Percentiles rank a stretch among this genome's conserved stretches.
phyloP scores from a whole-genome alignment of 805 yeast species.

The Starmerella sp. region DNA sequence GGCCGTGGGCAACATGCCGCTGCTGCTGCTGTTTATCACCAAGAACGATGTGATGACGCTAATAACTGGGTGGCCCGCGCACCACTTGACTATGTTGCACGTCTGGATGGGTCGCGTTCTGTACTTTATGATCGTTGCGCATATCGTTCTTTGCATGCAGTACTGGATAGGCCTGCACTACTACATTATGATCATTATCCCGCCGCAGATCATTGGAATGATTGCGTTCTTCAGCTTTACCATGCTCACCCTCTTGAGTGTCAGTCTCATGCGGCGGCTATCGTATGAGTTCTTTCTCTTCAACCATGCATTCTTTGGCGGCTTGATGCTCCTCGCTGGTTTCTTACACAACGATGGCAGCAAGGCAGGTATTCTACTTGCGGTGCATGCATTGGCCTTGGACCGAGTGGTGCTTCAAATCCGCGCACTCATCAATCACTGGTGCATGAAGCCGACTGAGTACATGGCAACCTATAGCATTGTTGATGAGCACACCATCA shows the following conservation, averaged over 20 bases:
- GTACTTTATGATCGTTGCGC: neutral
- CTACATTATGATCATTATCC: neutral
- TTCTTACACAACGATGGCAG: neutral
- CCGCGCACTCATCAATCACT: neutral
- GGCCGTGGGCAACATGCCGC: neutral
- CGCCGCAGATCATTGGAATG: conserved; percentile 1
- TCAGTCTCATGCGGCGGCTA: neutral
- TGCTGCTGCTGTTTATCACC: neutral
- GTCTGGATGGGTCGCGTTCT: conserved; percentile 1
- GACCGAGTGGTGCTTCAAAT: neutral
- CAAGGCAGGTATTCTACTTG: neutral
- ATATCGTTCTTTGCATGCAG: neutral
- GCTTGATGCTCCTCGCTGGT: neutral
- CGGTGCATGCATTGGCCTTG: neutral
- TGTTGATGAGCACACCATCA: neutral
- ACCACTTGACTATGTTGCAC: neutral
- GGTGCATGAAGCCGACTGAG: conserved; percentile 1
- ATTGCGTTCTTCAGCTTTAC: neutral
- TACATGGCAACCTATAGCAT: neutral
- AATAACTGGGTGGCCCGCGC: conserved; percentile 1
- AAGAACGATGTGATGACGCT: neutral
- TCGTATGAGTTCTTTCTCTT: conserved; percentile 2
- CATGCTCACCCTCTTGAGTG: neutral
- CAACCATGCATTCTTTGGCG: neutral
- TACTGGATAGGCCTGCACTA: neutral